phyloP scores from a whole-genome alignment of 495 filamentous ascomycete species.

The Penicillium argentinense region DNA sequence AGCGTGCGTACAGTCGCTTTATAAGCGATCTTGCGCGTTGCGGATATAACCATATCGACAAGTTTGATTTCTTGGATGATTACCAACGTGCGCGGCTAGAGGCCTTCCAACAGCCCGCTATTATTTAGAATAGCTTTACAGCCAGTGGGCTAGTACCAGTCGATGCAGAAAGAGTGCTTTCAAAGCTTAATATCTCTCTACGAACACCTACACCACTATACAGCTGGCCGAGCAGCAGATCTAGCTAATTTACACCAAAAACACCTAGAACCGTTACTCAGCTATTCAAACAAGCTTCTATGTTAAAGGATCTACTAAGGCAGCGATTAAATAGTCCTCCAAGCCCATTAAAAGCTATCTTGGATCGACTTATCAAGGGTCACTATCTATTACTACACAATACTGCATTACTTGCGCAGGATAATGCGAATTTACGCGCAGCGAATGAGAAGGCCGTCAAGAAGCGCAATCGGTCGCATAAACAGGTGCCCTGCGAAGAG shows the following conservation, averaged over 20 bases:
- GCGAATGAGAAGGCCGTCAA: neutral
- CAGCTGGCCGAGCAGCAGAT: too few relatives aligned
- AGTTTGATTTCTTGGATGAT: neutral
- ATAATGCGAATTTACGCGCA: too few relatives aligned
- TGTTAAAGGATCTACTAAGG: too few relatives aligned
- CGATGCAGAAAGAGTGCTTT: neutral
- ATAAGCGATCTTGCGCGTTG: neutral
- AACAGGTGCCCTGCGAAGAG: neutral
- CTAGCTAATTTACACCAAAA: too few relatives aligned
- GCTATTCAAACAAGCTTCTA: too few relatives aligned
- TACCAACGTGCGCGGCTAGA: constrained; percentile 1
- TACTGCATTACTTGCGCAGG: too few relatives aligned
- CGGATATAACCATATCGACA: constrained; percentile 2
- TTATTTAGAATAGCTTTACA: neutral
- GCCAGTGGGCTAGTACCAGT: neutral
- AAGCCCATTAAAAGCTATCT: too few relatives aligned
- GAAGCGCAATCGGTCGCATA: neutral
- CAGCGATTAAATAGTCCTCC: too few relatives aligned
- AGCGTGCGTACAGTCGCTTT: neutral
- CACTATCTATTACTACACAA: too few relatives aligned
- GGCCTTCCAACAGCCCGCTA: neutral
- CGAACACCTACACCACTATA: too few relatives aligned
- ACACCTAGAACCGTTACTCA: too few relatives aligned
- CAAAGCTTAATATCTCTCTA: neutral
- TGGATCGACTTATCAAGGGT: too few relatives aligned